phyloP scores from a whole-genome alignment of 768 basidiomycete genomes.

The Brasilioporus rufonigricans region DNA sequence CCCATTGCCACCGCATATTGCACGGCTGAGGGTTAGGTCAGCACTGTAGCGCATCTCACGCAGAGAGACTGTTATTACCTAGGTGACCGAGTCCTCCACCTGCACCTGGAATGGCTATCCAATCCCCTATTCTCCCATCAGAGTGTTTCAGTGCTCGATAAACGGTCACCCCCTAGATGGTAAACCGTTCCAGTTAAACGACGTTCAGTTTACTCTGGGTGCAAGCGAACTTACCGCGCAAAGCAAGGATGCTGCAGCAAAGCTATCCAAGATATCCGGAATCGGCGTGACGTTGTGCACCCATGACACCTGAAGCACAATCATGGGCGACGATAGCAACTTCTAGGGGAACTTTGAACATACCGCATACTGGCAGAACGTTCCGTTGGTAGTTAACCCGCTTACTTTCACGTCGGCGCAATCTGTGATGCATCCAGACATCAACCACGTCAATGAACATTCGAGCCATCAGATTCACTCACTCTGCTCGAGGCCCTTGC shows the following conservation, averaged over 20 bases:
- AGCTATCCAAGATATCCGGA: slow-evolving; percentile 63
- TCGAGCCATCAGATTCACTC: slow-evolving; percentile 15
- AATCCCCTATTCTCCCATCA: slow-evolving; percentile 63
- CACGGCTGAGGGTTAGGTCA: slow-evolving; percentile 43
- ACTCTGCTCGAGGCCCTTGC: slow-evolving; percentile 76
- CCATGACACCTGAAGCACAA: slow-evolving; percentile 53
- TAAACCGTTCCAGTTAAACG: no score
- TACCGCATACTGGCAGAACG: slow-evolving; percentile 69
- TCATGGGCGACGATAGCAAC: background rate
- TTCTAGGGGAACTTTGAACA: slow-evolving; percentile 14
- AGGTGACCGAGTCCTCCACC: slow-evolving; percentile 82
- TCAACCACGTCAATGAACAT: no score
- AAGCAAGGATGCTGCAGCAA: slow-evolving; percentile 70
- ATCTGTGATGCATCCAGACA: slow-evolving; percentile 33
- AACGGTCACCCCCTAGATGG: slow-evolving; percentile 68
- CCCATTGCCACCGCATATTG: slow-evolving; percentile 82
- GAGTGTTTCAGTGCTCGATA: slow-evolving; percentile 83
- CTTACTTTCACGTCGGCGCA: slow-evolving; percentile 59
- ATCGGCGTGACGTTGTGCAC: slow-evolving; percentile 76
- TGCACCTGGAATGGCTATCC: slow-evolving; percentile 74
- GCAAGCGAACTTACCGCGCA: slow-evolving; percentile 53
- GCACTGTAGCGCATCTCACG: fast-evolving
- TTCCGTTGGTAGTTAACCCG: slow-evolving; percentile 77
- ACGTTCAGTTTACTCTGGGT: no score
- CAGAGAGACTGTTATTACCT: slow-evolving; percentile 35